phyloP scores from a whole-genome alignment of 225 moss, liverwort and hornwort species.

The Straminergon stramineum region DNA sequence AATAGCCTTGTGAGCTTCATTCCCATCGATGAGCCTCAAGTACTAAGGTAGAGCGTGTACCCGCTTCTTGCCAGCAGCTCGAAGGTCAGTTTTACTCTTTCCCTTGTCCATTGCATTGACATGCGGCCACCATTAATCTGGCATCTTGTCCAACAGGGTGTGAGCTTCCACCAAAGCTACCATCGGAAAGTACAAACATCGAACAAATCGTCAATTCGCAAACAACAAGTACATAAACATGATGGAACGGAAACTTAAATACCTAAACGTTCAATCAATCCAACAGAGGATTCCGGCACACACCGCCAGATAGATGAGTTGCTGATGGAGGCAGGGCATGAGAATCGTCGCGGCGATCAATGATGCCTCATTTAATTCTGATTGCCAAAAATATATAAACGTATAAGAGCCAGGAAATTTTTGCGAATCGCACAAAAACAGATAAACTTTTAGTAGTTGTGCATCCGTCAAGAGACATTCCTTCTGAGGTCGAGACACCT shows the following conservation, averaged over 20 bases:
- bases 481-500: background rate
- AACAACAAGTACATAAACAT: background rate
- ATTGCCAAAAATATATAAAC: background rate
- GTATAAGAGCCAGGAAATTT: background rate
- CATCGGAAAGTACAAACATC: background rate
- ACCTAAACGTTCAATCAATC: background rate
- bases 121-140: slow-evolving; percentile 23
- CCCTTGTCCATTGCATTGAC: slow-evolving; percentile 65
- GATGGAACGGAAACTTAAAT: background rate
- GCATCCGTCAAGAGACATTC: background rate
- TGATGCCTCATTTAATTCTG: background rate
- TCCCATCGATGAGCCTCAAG: slow-evolving; percentile 3
- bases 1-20: background rate
- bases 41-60: slow-evolving; percentile 27
- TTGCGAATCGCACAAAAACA: background rate
- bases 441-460: background rate
- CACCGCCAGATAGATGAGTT: background rate
- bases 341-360: background rate
- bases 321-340: background rate
- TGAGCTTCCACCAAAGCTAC: background rate
- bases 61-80: slow-evolving; percentile 93
- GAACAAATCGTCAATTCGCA: background rate
- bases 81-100: slow-evolving; percentile 76
- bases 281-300: background rate
- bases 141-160: background rate